These are phyloP conservation scores for Didymosphaeria variabile DNA, from an alignment of 2,329 filamentous ascomycete species.

Conservation along the genomic window DNA sequence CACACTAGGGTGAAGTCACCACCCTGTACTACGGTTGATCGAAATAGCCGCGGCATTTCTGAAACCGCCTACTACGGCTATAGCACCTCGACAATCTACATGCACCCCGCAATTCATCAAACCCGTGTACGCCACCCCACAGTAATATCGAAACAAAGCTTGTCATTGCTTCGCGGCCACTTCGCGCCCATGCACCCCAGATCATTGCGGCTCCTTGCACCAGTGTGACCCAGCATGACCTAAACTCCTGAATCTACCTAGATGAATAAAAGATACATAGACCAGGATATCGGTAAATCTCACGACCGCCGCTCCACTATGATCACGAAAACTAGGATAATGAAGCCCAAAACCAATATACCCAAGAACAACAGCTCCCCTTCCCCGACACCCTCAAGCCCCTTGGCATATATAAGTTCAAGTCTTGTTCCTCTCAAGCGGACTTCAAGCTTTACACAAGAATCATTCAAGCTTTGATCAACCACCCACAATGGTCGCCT, in stretches of 20 bases:
- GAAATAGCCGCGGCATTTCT: slow-evolving; percentile 10
- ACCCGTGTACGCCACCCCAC: neutral
- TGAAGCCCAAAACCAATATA: slow-evolving; percentile 12
- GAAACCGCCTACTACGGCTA: slow-evolving; percentile 1
- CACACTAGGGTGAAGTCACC: neutral
- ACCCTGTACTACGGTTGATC: slow-evolving; percentile 1
- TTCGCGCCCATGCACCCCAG: neutral
- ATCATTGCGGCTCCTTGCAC: neutral
- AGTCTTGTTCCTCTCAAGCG: slow-evolving; percentile 22
- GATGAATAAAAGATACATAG: neutral
- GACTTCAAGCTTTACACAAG: slow-evolving; percentile 16
- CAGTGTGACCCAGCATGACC: neutral
- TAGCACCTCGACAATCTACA: neutral
- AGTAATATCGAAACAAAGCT: slow-evolving; percentile 8
- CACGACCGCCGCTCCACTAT: neutral
- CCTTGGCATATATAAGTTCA: slow-evolving; percentile 27
- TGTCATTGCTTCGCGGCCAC: slow-evolving; percentile 1
- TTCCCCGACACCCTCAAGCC: slow-evolving; percentile 12
- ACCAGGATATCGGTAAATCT: slow-evolving; percentile 14
- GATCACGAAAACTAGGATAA: neutral
- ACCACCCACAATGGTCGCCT: slow-evolving; percentile 35
- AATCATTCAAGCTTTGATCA: slow-evolving; percentile 13
- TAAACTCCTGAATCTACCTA: slow-evolving; percentile 2
- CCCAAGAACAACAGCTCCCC: slow-evolving; percentile 4
- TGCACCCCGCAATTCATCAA: slow-evolving; percentile 13